phyloP scores from a whole-genome alignment of 805 yeast species.

The Kregervanrija pseudodelftensis region DNA sequence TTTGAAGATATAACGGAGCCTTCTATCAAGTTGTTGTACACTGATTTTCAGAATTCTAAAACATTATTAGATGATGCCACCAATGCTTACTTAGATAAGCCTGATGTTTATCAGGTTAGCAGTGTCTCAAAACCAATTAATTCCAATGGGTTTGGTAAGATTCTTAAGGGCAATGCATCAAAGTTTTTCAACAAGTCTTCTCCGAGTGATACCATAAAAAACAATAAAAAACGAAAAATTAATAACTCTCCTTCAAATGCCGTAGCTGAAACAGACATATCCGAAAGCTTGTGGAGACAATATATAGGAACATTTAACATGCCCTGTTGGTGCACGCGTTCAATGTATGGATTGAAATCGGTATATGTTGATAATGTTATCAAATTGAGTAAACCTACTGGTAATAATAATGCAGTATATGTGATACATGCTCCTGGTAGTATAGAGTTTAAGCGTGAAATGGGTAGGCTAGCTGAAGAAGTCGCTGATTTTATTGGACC shows the following conservation, averaged over 20 bases:
- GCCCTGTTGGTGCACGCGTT: constrained; percentile 68
- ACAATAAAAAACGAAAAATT: too few relatives aligned
- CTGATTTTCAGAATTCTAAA: constrained; percentile 19
- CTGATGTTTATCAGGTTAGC: constrained; percentile 5
- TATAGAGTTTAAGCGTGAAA: constrained; percentile 38
- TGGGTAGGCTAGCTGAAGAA: constrained; percentile 72
- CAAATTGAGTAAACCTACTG: constrained; percentile 13
- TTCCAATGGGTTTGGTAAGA: too few relatives aligned
- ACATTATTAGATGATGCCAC: constrained; percentile 33
- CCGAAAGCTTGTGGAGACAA: constrained; percentile 13
- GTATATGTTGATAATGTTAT: constrained; percentile 33
- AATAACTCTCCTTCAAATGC: too few relatives aligned
- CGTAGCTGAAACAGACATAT: too few relatives aligned
- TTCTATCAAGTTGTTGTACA: constrained; percentile 18
- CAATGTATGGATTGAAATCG: constrained; percentile 38
- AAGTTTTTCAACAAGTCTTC: too few relatives aligned
- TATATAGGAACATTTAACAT: constrained; percentile 56
- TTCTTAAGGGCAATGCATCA: too few relatives aligned
- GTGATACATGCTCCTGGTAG: constrained; percentile 15
- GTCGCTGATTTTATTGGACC: constrained; percentile 62
- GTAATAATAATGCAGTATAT: constrained; percentile 20
- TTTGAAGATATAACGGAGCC: constrained; percentile 26
- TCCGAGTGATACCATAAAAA: too few relatives aligned
- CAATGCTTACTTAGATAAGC: constrained; percentile 32
- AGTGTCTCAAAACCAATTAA: too few relatives aligned